Percentiles rank a stretch among this genome's conserved stretches.
Evolutionary conservation across 2,329 filamentous ascomycete genomes (phyloP).

Genomic region (Apiospora sp.): DNA sequence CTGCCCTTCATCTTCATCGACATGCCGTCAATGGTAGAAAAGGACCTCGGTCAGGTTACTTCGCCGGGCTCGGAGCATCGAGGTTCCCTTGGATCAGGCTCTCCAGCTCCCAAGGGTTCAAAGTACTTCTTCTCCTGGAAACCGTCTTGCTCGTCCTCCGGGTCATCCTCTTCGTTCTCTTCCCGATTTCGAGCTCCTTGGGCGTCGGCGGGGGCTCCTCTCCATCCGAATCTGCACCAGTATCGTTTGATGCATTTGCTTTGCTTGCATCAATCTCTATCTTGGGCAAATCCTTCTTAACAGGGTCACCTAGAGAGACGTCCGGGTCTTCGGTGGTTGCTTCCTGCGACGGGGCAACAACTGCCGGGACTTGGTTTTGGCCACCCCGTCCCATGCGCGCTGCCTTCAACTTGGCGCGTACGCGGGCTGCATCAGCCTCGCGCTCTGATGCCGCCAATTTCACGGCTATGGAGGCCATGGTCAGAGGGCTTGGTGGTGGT

Average conservation of each 20-base stretch:
- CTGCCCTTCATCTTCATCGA: neutral
- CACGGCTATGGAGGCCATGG: conserved; percentile 68
- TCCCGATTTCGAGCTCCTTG: conserved; percentile 3
- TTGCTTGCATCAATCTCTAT: conserved; percentile 1
- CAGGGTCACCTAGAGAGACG: conserved; percentile 2
- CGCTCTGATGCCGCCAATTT: conserved; percentile 71
- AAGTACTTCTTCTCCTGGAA: conserved; percentile 74
- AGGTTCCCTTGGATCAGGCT: conserved; percentile 66
- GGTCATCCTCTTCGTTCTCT: conserved; percentile 59
- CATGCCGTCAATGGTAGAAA: neutral
- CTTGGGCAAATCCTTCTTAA: conserved; percentile 22
- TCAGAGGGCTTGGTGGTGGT: conserved; percentile 61
- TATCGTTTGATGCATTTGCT: neutral
- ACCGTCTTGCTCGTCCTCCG: conserved; percentile 60
- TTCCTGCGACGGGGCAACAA: conserved; percentile 27
- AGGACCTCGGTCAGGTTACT: conserved; percentile 18
- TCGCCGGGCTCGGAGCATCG: conserved; percentile 39
- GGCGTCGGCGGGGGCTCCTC: conserved; percentile 23
- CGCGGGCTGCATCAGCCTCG: conserved; percentile 69
- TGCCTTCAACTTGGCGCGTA: conserved; percentile 68
- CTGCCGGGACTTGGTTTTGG: neutral
- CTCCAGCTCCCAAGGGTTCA: conserved; percentile 79
- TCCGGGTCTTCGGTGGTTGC: neutral
- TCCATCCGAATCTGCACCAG: neutral
- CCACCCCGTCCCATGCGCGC: conserved; percentile 45